phyloP scores from a whole-genome alignment of 2,329 filamentous ascomycete species.

The Fusarium tricinctum region DNA sequence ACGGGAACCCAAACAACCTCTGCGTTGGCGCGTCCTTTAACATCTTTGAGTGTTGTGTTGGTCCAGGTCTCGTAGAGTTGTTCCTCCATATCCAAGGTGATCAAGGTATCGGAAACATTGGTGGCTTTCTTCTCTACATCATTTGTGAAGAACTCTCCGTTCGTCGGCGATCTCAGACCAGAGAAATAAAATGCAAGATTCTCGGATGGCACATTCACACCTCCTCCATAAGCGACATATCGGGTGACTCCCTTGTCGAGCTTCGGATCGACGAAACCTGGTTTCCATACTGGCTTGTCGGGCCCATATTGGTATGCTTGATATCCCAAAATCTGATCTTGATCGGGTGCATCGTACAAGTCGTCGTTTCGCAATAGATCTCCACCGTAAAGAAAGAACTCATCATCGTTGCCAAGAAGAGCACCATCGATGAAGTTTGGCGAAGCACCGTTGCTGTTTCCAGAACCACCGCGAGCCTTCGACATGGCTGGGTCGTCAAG shows the following conservation, averaged over 20 bases:
- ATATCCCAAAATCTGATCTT: constrained; percentile 64
- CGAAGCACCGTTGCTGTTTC: constrained; percentile 66
- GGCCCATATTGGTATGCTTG: constrained; percentile 66
- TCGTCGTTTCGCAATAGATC: constrained; percentile 55
- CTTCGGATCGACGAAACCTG: constrained; percentile 58
- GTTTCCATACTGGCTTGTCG: constrained; percentile 58
- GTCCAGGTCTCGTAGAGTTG: constrained; percentile 67
- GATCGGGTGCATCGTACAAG: constrained; percentile 56
- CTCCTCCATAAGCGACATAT: constrained; percentile 75
- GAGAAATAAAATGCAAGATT: constrained; percentile 80
- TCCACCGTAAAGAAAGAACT: constrained; percentile 76
- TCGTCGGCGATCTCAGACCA: constrained; percentile 67
- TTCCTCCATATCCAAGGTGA: constrained; percentile 70
- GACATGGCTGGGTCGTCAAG: constrained; percentile 55
- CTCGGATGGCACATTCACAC: constrained; percentile 75
- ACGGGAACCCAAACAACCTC: constrained; percentile 84
- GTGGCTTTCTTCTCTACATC: constrained; percentile 55
- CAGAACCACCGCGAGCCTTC: constrained; percentile 62
- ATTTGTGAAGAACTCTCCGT: constrained; percentile 63
- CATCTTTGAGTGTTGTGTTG: constrained; percentile 65
- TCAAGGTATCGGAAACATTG: constrained; percentile 68
- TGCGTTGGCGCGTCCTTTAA: constrained; percentile 71
- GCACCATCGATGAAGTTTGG: constrained; percentile 73
- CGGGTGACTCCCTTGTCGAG: constrained; percentile 66
- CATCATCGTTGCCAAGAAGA: constrained; percentile 74